A percentile compares a stretch with the other conserved stretches of the same genome.
Evolutionary conservation across 495 filamentous ascomycete genomes (phyloP).

Genomic region (Achaetomiella virescens): DNA sequence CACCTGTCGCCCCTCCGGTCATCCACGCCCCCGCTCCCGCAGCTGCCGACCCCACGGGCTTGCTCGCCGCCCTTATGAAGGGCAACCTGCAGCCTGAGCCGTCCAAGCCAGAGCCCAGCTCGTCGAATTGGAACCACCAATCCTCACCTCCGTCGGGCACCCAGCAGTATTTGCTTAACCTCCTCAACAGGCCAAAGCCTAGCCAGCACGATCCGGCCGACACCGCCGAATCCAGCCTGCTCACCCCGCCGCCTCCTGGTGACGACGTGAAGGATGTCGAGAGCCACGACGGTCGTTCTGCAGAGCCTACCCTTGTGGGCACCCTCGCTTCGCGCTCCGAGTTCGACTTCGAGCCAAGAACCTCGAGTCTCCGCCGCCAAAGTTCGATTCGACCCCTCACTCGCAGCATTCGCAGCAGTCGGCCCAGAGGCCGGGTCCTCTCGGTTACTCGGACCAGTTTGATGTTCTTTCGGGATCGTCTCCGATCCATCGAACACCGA

Average conservation of each 20-base stretch:
- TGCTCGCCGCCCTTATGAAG: constrained; percentile 50
- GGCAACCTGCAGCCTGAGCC: constrained; percentile 37
- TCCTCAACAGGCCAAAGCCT: constrained; percentile 50
- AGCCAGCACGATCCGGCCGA: constrained; percentile 43
- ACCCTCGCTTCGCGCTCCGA: constrained; percentile 28
- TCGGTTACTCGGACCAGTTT: constrained; percentile 27
- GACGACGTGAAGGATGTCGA: constrained; percentile 21
- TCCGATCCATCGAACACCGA: constrained; percentile 35
- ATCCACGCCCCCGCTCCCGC: constrained; percentile 45
- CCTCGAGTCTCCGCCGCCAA: constrained; percentile 30
- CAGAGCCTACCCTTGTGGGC: constrained; percentile 24
- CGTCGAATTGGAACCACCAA: constrained; percentile 34
- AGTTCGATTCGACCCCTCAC: constrained; percentile 34
- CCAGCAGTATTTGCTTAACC: constrained; percentile 46
- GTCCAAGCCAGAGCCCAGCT: constrained; percentile 30
- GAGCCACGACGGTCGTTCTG: constrained; percentile 18
- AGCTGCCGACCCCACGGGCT: constrained; percentile 41
- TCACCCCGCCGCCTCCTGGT: constrained; percentile 34
- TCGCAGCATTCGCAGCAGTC: constrained; percentile 36
- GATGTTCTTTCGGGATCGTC: constrained; percentile 30
- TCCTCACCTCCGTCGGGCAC: constrained; percentile 41
- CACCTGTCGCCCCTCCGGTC: constrained; percentile 25
- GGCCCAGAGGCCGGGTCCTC: constrained; percentile 18
- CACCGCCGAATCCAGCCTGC: constrained; percentile 33
- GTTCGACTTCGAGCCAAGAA: constrained; percentile 33